phyloP scores from a whole-genome alignment of 306 rosid species.

The Acacia confusa region DNA sequence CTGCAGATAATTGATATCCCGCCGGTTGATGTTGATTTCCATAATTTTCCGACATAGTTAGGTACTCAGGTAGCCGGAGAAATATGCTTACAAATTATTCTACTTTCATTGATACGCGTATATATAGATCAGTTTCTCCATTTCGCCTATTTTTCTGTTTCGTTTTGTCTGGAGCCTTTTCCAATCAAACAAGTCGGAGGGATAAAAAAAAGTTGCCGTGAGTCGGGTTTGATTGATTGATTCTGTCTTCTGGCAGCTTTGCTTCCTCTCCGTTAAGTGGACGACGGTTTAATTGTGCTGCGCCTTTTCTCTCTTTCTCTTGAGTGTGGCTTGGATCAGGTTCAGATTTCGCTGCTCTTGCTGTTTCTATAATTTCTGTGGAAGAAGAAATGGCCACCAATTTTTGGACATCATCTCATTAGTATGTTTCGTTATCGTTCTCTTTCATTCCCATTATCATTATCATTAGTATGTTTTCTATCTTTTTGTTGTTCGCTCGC shows the following conservation, averaged over 20 bases:
- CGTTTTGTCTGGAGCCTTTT: background rate
- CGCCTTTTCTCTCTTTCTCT: background rate
- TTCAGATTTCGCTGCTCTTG: background rate
- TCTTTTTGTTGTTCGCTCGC: background rate
- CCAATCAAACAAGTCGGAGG: background rate
- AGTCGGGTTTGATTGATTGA: background rate
- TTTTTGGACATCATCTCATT: constrained; percentile 96
- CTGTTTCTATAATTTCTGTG: constrained; percentile 18
- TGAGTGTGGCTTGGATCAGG: background rate
- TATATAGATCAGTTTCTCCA: background rate
- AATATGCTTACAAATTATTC: no score
- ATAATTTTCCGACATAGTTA: no score
- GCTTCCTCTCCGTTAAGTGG: background rate
- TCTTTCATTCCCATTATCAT: background rate
- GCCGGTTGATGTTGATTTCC: no score
- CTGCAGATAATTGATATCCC: no score
- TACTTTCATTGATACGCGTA: no score
- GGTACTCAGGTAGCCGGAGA: no score
- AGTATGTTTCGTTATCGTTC: constrained; percentile 39
- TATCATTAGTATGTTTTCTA: background rate
- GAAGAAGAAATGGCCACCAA: constrained; percentile 67
- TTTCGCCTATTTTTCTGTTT: background rate
- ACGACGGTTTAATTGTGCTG: background rate
- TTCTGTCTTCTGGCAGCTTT: background rate
- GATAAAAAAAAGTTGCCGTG: background rate